A percentile compares a stretch with the other conserved stretches of the same genome.
Evolutionary conservation across 352 stramenopile genomes (phyloP).

Genomic region (Phytopythium helicoides): DNA sequence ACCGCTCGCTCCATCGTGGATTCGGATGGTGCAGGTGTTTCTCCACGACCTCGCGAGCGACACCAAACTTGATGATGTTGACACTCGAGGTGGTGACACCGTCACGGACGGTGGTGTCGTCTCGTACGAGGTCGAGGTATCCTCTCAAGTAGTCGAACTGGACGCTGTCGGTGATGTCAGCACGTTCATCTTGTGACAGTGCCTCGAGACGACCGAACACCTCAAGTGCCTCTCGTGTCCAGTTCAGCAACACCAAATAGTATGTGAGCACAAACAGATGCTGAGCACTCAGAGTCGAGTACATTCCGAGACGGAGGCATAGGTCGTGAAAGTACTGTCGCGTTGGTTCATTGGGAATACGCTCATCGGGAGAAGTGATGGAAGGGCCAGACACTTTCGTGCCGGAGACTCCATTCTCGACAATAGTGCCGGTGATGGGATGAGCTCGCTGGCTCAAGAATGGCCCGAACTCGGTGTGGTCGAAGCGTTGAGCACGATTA

Average conservation of each 20-base stretch:
- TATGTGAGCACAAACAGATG: constrained; percentile 45
- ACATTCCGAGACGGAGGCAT: constrained; percentile 35
- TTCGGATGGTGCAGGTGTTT: constrained; percentile 39
- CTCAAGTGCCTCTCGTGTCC: constrained; percentile 27
- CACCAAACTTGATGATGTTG: constrained; percentile 14
- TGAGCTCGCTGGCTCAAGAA: constrained; percentile 41
- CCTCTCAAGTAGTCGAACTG: constrained; percentile 57
- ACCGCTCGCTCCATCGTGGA: constrained; percentile 45
- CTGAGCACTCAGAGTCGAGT: constrained; percentile 15
- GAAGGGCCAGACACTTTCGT: neutral
- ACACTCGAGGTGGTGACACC: too few relatives aligned
- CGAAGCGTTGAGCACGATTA: constrained; percentile 22
- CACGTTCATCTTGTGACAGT: neutral
- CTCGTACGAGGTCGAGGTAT: constrained; percentile 60
- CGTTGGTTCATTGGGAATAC: constrained; percentile 35
- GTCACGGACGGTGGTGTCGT: too few relatives aligned
- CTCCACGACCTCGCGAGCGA: constrained; percentile 30
- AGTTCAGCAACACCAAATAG: constrained; percentile 49
- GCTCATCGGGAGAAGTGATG: constrained; percentile 14
- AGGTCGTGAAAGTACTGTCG: constrained; percentile 37
- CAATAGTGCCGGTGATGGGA: constrained; percentile 20
- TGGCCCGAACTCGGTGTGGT: constrained; percentile 47
- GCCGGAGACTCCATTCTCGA: constrained; percentile 6
- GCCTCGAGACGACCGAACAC: constrained; percentile 28
- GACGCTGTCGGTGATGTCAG: constrained; percentile 22